Evolutionary conservation across 352 stramenopile genomes (phyloP).

Genomic region (Phytophthora quininea): DNA sequence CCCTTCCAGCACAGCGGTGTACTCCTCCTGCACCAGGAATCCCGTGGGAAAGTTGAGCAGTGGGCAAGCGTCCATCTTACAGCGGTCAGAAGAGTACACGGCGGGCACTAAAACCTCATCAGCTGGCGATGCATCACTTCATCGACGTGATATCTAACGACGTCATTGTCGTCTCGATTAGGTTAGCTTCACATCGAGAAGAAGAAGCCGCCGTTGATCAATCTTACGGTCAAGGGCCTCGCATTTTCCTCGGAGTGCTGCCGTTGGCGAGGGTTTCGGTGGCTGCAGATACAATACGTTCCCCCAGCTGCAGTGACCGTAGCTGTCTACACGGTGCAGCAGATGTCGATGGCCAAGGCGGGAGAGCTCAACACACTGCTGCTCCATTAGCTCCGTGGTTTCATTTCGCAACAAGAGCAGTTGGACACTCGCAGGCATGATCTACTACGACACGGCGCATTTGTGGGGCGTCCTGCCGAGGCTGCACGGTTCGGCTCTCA

Average conservation of each 20-base stretch:
- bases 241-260: too few species aligned
- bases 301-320: neutral
- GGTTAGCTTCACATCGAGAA: neutral
- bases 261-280: too few species aligned
- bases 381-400: neutral
- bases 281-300: neutral
- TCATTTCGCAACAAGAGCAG: slow-evolving; percentile 14
- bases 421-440: slow-evolving; percentile 50
- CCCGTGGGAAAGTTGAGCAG: neutral
- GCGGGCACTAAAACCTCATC: neutral
- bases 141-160: neutral
- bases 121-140: neutral
- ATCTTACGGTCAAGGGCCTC: neutral
- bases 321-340: too few species aligned
- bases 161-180: neutral
- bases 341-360: neutral
- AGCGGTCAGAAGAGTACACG: neutral
- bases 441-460: slow-evolving; percentile 79
- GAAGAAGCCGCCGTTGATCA: neutral
- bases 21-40: neutral
- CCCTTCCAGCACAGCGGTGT: neutral
- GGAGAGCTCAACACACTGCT: neutral
- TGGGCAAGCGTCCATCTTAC: neutral
- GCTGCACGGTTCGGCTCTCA: slow-evolving; percentile 80
- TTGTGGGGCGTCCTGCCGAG: slow-evolving; percentile 66